Conservation (phyloP, 169 alveolate species). For the Blepharisma undulans region DNA sequence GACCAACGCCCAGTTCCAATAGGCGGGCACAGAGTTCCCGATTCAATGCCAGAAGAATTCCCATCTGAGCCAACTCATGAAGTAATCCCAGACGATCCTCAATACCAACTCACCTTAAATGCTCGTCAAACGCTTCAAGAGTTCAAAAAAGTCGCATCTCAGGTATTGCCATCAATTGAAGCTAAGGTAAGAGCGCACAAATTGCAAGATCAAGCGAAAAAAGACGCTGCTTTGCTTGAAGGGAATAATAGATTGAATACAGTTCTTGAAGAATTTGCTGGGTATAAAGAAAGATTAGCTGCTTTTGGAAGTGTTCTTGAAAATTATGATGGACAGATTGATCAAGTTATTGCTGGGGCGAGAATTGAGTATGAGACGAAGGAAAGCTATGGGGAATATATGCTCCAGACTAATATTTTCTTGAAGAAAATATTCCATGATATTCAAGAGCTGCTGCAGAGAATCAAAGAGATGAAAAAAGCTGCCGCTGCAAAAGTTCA, state of each 20-base stretch:
- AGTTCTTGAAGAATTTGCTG: not conserved
- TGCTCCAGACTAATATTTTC: not conserved
- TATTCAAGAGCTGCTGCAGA: not conserved
- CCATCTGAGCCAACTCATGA: not conserved
- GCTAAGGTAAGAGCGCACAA: not conserved
- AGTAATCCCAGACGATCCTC: not conserved
- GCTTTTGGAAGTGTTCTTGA: not conserved
- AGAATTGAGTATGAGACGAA: not conserved
- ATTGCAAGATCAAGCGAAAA: not conserved
- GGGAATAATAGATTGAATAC: not conserved
- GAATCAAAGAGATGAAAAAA: conserved; percentile 23
- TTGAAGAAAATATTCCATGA: conserved; percentile 4
- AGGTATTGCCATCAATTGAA: conserved; percentile 4
- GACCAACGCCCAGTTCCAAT: conserved; percentile 48
- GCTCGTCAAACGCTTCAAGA: not conserved
- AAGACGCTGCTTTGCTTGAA: not conserved
- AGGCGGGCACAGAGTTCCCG: conserved; percentile 57
- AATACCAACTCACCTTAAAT: not conserved
- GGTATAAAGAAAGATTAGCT: not conserved
- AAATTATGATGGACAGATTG: not conserved
- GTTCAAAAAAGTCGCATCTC: conserved; percentile 12
- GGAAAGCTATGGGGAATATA: conserved; percentile 23
- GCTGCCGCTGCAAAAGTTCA: not conserved
- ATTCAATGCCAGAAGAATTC: conserved; percentile 45
- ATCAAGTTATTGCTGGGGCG: not conserved